These are phyloP conservation scores for Limonium bicolor DNA, from an alignment of 148 eudicot genomes.

Conservation along the genomic window DNA sequence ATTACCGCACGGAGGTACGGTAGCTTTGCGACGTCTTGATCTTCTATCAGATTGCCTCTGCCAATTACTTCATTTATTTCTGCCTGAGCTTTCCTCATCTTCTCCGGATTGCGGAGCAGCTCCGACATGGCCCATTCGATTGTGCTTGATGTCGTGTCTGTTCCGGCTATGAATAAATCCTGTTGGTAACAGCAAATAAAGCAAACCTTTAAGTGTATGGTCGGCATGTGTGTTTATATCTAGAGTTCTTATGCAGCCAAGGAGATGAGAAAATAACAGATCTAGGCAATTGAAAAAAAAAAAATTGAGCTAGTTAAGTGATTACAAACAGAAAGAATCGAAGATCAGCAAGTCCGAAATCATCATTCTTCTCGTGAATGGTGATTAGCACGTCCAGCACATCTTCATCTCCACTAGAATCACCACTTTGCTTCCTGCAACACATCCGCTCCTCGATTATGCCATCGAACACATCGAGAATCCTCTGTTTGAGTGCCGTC, in stretches of 20 bases:
- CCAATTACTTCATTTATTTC: constrained; percentile 6
- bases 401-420: constrained; percentile 9
- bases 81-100: constrained; percentile 2
- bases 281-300: not conserved
- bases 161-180: constrained; percentile 4
- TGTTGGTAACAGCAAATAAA: not conserved
- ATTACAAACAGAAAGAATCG: constrained; percentile 12
- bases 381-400: constrained; percentile 28
- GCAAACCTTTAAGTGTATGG: not conserved
- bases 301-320: not conserved
- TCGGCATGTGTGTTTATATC: not conserved
- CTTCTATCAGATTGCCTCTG: constrained; percentile 2
- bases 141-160: constrained; percentile 6
- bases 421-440: not conserved
- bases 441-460: constrained; percentile 20
- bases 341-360: constrained; percentile 6
- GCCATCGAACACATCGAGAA: constrained; percentile 13
- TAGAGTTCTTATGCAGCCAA: not conserved
- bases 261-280: not conserved
- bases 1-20: constrained; percentile 15
- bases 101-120: constrained; percentile 6
- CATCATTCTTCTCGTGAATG: constrained; percentile 5
- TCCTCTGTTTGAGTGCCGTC: constrained; percentile 4
- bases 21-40: constrained; percentile 12
- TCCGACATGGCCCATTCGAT: constrained; percentile 11